Evolutionary conservation across 441 rosid genomes (phyloP).

Genomic region (Populus hybrid): DNA sequence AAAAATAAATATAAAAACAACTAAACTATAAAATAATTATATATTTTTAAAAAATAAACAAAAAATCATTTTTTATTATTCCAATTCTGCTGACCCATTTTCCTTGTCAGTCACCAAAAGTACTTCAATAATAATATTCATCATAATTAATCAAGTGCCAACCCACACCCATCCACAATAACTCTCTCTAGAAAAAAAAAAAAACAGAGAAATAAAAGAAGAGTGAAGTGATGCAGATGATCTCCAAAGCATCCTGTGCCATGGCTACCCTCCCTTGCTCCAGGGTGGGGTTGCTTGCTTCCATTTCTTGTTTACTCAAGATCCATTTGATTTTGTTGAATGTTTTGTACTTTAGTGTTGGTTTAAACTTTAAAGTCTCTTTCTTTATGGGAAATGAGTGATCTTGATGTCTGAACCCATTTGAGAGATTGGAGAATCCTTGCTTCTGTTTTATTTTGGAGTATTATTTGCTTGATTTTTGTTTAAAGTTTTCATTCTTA

Average conservation of each 20-base stretch:
- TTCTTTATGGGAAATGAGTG: not conserved
- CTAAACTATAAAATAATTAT: not conserved
- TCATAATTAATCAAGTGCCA: constrained; percentile 17
- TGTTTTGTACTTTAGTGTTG: constrained; percentile 7
- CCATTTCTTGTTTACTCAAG: not conserved
- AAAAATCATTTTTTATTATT: not conserved
- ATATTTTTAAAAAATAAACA: too few relatives aligned
- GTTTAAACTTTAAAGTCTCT: constrained; percentile 3
- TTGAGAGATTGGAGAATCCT: not conserved
- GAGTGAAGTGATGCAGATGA: constrained; percentile 48
- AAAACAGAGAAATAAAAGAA: not conserved
- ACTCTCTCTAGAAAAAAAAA: not conserved
- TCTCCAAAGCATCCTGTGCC: constrained; percentile 73
- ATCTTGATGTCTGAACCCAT: constrained; percentile 8
- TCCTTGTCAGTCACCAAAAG: not conserved
- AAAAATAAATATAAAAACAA: too few relatives aligned
- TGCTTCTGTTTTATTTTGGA: not conserved
- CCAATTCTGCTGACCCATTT: not conserved
- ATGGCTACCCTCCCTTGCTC: constrained; percentile 75
- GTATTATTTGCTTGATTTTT: not conserved
- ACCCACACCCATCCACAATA: constrained; percentile 9
- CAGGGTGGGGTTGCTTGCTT: constrained; percentile 40
- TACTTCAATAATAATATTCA: not conserved
- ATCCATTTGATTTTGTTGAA: not conserved
- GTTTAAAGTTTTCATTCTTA: not conserved